phyloP scores from a whole-genome alignment of 495 filamentous ascomycete genomes.

The Aspergillus biplanus region DNA sequence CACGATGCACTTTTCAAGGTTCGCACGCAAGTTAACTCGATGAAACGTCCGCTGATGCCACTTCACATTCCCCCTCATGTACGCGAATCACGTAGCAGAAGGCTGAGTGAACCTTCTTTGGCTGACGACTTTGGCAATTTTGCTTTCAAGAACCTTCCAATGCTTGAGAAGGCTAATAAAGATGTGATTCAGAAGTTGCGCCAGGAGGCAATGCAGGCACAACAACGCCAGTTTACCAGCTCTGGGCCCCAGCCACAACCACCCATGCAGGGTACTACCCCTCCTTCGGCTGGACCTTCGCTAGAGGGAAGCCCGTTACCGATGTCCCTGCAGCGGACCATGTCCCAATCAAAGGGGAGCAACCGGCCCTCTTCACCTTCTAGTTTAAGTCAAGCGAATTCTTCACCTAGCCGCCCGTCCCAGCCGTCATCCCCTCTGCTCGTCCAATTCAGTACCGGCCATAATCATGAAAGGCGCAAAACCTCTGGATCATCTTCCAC shows the following conservation, averaged over 20 bases:
- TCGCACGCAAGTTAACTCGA: constrained; percentile 78
- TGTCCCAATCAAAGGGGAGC: constrained; percentile 75
- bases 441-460: constrained; percentile 88
- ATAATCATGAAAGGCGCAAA: constrained; percentile 69
- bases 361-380: constrained; percentile 88
- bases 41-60: constrained; percentile 90
- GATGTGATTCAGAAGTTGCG: constrained; percentile 96
- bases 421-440: constrained; percentile 94
- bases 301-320: constrained; percentile 86
- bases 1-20: constrained; percentile 94
- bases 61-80: constrained; percentile 96
- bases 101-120: constrained; percentile 86
- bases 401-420: constrained; percentile 83
- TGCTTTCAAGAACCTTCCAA: constrained; percentile 94
- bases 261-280: constrained; percentile 21
- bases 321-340: constrained; percentile 77
- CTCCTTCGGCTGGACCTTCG: constrained; percentile 60
- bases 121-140: constrained; percentile 96
- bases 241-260: constrained; percentile 17
- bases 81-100: constrained; percentile 74
- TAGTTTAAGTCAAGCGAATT: constrained; percentile 72
- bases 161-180: constrained; percentile 97
- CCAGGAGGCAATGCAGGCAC: constrained; percentile 78
- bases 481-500: constrained; percentile 88
- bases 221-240: constrained; percentile 44